Evolutionary conservation across 495 filamentous ascomycete genomes (phyloP), one percentile per base, ranked within the genome.

Genomic region (Penicillium cosmopolitanum): DNA sequence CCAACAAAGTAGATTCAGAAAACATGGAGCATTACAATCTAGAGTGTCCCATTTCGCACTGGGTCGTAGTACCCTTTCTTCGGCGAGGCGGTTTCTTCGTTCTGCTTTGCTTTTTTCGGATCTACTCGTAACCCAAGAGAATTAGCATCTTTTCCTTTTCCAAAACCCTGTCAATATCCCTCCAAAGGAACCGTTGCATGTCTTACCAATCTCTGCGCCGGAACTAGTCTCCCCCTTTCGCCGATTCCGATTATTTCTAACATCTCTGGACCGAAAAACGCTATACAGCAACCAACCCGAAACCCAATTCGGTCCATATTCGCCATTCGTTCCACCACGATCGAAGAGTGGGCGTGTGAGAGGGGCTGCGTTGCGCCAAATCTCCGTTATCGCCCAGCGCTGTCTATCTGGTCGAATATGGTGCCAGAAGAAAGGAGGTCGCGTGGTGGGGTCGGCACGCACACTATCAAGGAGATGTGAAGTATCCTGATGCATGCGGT

Each of bases 261-360:
- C 79, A 70, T 85, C 83, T 34, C 83, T 73, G 13, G 82, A 84
- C 16, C 83, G 81, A 67, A 84, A 85, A 18, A 84, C 81, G 59
- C 82, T 82, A 53, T 85, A 85, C 46, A 85, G 61, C 68, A 84
- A 77, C 83, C 83, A 85, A 13, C 75, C 73, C 7, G 82, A 77
- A 7, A 85, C 79, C 83, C 83, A 85, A 57, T 85, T 85, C 8
- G 80, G 80, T 10, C 77, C 81, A 43, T 77, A 72, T 61, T 79
- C 76, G 51, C 75, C 76, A 21, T 61, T 65, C 0, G 74, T 76
- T 4, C 59, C 61, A 12, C 79, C 80, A 12, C 59, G 65, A 16
- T 76, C 73, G 55, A 82, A 82, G 1, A 76, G 58, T 2, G 63
- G 60, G 0, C 72, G 66, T n/a, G 77, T 80, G 11, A 70, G 57